These are phyloP conservation scores for Curvularia spicifera DNA, from an alignment of 2,329 filamentous ascomycete genomes.

Conservation along the genomic window DNA sequence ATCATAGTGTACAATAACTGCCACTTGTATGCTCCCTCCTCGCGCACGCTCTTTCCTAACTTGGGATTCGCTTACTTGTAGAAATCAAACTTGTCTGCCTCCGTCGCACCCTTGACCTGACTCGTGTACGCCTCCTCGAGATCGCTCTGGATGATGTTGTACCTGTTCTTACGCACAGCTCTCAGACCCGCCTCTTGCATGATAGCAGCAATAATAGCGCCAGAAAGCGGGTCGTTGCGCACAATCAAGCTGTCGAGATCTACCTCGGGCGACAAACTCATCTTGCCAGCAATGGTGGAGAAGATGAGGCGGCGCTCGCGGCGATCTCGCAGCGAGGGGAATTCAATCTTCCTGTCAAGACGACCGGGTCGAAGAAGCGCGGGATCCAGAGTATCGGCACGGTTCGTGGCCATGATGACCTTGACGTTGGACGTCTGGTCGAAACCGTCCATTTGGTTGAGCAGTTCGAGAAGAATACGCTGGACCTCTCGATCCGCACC, in stretches of 20 bases:
- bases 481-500: constrained; percentile 98
- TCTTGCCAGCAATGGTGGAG: constrained; percentile 93
- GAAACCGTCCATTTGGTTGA: constrained; percentile 99
- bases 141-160: constrained; percentile 98
- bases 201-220: constrained; percentile 95
- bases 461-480: constrained; percentile 93
- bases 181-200: constrained; percentile 98
- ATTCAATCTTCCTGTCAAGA: constrained; percentile 98
- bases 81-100: constrained; percentile 80
- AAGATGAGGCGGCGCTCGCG: constrained; percentile 97
- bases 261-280: constrained; percentile 95
- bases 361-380: constrained; percentile 92
- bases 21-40: constrained; percentile 5
- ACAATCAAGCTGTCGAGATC: constrained; percentile 96
- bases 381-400: constrained; percentile 94
- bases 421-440: constrained; percentile 99
- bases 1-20: constrained; percentile 32
- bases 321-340: constrained; percentile 91
- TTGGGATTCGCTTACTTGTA: constrained; percentile 42
- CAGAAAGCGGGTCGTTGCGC: constrained; percentile 92
- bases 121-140: constrained; percentile 96
- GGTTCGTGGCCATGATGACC: constrained; percentile 99
- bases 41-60: not conserved
- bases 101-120: constrained; percentile 86
- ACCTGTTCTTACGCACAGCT: constrained; percentile 95